phyloP scores from a whole-genome alignment of 225 moss, liverwort and hornwort species.

The Anthoceros angustus region DNA sequence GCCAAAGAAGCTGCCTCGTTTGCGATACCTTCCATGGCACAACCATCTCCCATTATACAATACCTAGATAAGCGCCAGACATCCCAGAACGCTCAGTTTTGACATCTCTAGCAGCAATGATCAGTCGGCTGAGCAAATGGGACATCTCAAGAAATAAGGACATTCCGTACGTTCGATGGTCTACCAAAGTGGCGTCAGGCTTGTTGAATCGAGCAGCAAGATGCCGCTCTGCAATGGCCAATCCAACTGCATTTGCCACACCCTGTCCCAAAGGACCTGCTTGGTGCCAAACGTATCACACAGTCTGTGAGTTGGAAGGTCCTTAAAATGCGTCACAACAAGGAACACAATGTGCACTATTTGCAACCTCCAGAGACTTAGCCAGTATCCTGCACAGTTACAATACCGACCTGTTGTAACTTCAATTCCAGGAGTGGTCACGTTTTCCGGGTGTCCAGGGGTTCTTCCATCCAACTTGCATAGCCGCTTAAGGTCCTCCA shows the following conservation, averaged over 20 bases:
- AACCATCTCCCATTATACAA: slow-evolving; percentile 79
- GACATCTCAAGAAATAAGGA: neutral
- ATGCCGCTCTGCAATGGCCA: slow-evolving; percentile 64
- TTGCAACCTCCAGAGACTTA: neutral
- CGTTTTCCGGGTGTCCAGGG: slow-evolving; percentile 75
- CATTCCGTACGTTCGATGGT: slow-evolving; percentile 47
- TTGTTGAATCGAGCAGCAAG: slow-evolving; percentile 60
- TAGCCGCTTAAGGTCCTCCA: slow-evolving; percentile 53
- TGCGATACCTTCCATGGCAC: slow-evolving; percentile 73
- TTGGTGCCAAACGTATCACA: neutral
- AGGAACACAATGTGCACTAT: neutral
- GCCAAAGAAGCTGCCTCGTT: slow-evolving; percentile 71
- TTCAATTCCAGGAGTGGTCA: slow-evolving; percentile 56
- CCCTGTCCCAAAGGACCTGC: slow-evolving; percentile 71
- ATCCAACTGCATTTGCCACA: slow-evolving; percentile 67
- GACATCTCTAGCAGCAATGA: neutral
- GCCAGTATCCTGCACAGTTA: neutral
- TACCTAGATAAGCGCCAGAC: slow-evolving; percentile 20
- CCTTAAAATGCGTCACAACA: neutral
- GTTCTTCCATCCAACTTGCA: slow-evolving; percentile 56
- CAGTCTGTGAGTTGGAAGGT: neutral
- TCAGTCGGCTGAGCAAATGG: neutral
- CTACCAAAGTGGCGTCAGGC: slow-evolving; percentile 37
- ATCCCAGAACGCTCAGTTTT: neutral
- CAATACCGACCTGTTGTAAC: slow-evolving; percentile 41